Base-by-base conservation (phyloP, 2,329 filamentous ascomycete species). In the Talaromyces pinophilus region DNA sequence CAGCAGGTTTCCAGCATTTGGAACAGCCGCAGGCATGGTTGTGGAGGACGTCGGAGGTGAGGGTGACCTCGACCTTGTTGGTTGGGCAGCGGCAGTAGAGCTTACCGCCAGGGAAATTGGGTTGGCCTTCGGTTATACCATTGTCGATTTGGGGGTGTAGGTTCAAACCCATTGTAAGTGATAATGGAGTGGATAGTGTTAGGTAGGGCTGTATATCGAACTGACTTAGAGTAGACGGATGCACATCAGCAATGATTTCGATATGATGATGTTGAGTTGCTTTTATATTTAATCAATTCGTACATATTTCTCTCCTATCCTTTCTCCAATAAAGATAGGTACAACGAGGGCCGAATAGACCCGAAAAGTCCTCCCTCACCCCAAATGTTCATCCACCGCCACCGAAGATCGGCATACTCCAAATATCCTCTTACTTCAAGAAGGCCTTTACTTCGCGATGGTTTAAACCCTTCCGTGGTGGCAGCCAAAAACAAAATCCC, bases 21-120 rank as follows among this genome's bases (percentile, higher is more conserved):
- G 87, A 89, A 79, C 88, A 90, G 69, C 88, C 88, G 77, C 88
- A 90, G 64, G 86, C 87, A 78, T 91, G 88, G 81, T 91, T 90
- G 81, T 90, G 87, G 1, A 82, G 79, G 65, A 91, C 85, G 71
- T 90, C 86, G 73, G 84, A 80, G 66, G 71, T 75, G 46, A 90
- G 81, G 0, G 82, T 83, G 25, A 90, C 82, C 72, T 87, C 83
- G 67, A 90, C 85, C 30, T 83, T 84, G 74, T 83, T 75, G 68
- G 71, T 79, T 11, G 77, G 64, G 81, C 88, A 91, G 72, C 84
- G 83, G 82, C 88, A 90, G 75, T 80, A 80, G 8, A 90, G 82
- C 62, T 82, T 87, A 66, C 88, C 88, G 66, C 88, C 88, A 0
- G 81, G 55, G 76, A 87, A 87, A 77, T 81, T 79, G 38, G 82